Percentiles rank a stretch among this genome's conserved stretches.
Evolutionary conservation across 2,329 filamentous ascomycete genomes (phyloP).

Genomic region (Berkeleyomyces basicola): DNA sequence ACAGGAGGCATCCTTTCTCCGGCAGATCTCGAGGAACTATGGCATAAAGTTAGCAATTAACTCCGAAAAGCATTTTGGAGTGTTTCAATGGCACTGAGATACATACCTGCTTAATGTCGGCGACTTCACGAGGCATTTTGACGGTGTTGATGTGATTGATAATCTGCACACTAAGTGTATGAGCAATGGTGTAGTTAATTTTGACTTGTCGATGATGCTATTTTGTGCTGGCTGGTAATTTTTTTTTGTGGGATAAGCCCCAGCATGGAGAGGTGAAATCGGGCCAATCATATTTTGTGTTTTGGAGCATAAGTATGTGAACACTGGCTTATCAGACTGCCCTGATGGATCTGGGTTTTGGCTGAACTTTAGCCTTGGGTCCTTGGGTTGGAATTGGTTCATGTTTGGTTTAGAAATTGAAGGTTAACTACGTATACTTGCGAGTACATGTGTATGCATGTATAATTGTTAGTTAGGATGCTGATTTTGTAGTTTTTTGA

Average conservation of each 20-base stretch:
- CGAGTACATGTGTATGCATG: too few species aligned
- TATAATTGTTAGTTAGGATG: too few species aligned
- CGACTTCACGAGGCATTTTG: constrained; percentile 97
- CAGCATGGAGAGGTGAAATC: constrained; percentile 8
- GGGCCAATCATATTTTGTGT: constrained; percentile 3
- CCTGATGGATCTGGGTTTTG: constrained; percentile 9
- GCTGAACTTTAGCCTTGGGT: neutral
- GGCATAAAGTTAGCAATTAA: constrained; percentile 9
- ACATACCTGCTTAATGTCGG: constrained; percentile 79
- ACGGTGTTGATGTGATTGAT: constrained; percentile 14
- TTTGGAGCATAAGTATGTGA: neutral
- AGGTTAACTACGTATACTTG: too few species aligned
- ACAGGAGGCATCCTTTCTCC: constrained; percentile 99
- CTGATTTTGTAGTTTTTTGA: too few species aligned
- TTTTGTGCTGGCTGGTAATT: constrained; percentile 11
- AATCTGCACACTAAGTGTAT: constrained; percentile 14
- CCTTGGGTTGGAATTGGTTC: neutral
- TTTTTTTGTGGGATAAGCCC: constrained; percentile 14
- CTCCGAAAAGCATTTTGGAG: neutral
- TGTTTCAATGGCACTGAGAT: neutral
- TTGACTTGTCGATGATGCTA: constrained; percentile 12
- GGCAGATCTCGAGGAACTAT: constrained; percentile 99
- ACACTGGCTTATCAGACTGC: constrained; percentile 11
- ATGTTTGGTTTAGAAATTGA: neutral
- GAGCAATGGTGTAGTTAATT: constrained; percentile 13